A percentile compares a stretch with the other conserved stretches of the same genome.
phyloP scores from a whole-genome alignment of 257 asterid species.

The Euphrasia confusa region DNA sequence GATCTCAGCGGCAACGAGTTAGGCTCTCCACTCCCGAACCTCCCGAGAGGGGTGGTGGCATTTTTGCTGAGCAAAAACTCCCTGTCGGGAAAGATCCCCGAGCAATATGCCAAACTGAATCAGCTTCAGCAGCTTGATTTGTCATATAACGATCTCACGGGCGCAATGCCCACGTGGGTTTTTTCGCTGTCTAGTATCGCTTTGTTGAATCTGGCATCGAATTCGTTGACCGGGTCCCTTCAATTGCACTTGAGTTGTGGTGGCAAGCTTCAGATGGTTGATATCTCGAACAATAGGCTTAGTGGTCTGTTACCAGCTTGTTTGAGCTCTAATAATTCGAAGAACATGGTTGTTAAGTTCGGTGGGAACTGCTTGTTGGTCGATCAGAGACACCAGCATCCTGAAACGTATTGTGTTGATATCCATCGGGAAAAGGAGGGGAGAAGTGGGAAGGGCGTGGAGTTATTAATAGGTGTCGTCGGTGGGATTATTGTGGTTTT shows the following conservation, averaged over 20 bases:
- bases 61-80: conserved; percentile 44
- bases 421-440: conserved; percentile 21
- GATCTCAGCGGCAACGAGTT: conserved; percentile 52
- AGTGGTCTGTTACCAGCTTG: conserved; percentile 53
- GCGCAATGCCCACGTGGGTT: conserved; percentile 25
- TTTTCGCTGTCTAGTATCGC: conserved; percentile 39
- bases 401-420: conserved; percentile 35
- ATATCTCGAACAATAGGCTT: conserved; percentile 56
- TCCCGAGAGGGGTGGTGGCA: conserved; percentile 38
- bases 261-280: conserved; percentile 37
- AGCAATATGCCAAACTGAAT: conserved; percentile 33
- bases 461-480: conserved; percentile 40
- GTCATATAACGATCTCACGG: conserved; percentile 45
- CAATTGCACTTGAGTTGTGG: conserved; percentile 43
- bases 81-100: conserved; percentile 49
- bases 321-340: conserved; percentile 33
- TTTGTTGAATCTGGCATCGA: conserved; percentile 45
- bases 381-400: conserved; percentile 43
- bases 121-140: conserved; percentile 58
- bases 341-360: conserved; percentile 27
- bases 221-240: conserved; percentile 43
- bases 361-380: conserved; percentile 52
- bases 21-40: conserved; percentile 35
- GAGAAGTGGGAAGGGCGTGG: conserved; percentile 29
- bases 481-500: conserved; percentile 35